phyloP scores from a whole-genome alignment of 768 basidiomycete species.

The Sporobolomyces pararoseus region DNA sequence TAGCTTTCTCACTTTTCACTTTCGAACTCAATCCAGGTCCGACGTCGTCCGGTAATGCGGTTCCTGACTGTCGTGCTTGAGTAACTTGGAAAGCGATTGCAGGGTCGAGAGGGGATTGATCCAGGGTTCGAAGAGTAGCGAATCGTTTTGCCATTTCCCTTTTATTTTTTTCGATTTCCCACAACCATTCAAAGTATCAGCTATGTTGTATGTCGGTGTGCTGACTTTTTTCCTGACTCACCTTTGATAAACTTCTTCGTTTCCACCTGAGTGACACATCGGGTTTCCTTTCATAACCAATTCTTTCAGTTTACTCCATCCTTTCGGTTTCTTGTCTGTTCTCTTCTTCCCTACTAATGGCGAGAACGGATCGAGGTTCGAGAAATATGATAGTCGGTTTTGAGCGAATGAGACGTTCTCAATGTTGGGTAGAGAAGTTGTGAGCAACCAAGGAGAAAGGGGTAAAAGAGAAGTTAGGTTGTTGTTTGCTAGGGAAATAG shows the following conservation, averaged over 20 bases:
- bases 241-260: constrained; percentile 66
- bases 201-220: too few relatives aligned
- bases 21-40: constrained; percentile 48
- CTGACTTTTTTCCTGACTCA: too few relatives aligned
- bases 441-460: constrained; percentile 56
- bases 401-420: constrained; percentile 75
- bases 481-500: constrained; percentile 79
- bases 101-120: constrained; percentile 66
- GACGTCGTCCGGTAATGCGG: constrained; percentile 52
- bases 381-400: constrained; percentile 59
- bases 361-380: constrained; percentile 42
- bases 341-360: constrained; percentile 36
- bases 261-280: constrained; percentile 61
- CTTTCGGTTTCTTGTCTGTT: constrained; percentile 45
- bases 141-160: constrained; percentile 81
- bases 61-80: constrained; percentile 48
- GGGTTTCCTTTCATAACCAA: constrained; percentile 73
- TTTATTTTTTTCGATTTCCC: constrained; percentile 5
- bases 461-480: constrained; percentile 62
- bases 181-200: too few relatives aligned
- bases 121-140: constrained; percentile 73
- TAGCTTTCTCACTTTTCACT: constrained; percentile 53
- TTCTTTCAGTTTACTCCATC: constrained; percentile 53
- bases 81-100: constrained; percentile 59
- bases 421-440: constrained; percentile 72